A percentile compares a stretch with the other conserved stretches of the same genome.
Evolutionary conservation across 1,284 basidiomycete genomes (phyloP).

Genomic region (Boletellus sp.): DNA sequence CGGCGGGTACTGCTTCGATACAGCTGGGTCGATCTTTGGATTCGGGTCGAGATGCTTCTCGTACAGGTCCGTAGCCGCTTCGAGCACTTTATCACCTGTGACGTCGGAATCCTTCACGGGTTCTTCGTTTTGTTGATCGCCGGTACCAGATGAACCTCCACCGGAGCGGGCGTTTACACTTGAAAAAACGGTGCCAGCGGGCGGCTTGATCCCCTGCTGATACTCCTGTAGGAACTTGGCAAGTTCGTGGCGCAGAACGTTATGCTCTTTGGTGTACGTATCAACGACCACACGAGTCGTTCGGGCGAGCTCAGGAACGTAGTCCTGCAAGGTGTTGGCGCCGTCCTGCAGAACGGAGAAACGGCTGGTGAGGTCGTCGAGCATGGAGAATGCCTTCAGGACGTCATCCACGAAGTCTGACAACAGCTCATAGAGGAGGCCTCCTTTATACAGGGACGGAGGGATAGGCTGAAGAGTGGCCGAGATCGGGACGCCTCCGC

Average conservation of each 20-base stretch:
- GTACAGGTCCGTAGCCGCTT: background rate
- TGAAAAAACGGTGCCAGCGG: background rate
- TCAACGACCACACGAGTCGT: background rate
- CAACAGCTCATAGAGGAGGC: background rate
- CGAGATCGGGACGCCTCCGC: background rate
- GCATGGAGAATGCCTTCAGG: background rate
- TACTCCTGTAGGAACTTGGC: background rate
- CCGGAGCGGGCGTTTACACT: background rate
- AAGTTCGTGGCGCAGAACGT: background rate
- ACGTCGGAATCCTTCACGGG: background rate
- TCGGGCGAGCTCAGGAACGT: background rate
- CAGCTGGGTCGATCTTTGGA: too few species aligned
- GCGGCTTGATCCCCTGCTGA: background rate
- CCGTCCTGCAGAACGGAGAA: background rate
- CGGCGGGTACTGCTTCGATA: background rate
- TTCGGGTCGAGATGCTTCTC: background rate
- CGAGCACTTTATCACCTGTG: background rate
- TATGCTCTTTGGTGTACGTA: background rate
- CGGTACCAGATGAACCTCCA: background rate
- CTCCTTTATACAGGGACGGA: background rate
- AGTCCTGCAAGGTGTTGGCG: background rate
- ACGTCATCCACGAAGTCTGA: background rate
- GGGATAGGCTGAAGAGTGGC: background rate
- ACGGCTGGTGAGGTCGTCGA: background rate
- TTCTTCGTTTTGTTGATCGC: background rate